A percentile compares a stretch with the other conserved stretches of the same genome.
Evolutionary conservation across 176 grass and related monocot species (phyloP).

Genomic region (Oryza coarctata): DNA sequence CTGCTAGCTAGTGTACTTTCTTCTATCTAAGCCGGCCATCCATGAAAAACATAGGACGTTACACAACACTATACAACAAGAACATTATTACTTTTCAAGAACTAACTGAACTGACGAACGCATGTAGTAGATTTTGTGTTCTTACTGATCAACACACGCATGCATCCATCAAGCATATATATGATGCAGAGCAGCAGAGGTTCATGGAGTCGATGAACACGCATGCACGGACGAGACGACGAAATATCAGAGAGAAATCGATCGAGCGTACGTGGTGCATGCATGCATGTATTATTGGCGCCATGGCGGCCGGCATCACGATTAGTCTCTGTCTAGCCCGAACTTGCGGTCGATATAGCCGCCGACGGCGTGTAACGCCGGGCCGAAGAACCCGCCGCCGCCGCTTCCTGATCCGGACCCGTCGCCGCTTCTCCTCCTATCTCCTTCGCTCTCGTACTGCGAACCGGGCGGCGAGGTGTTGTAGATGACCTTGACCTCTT

Average conservation of each 20-base stretch:
- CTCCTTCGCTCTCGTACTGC: background rate
- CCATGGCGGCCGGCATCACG: too few species aligned
- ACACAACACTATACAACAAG: background rate
- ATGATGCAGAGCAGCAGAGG: too few species aligned
- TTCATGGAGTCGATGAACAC: background rate
- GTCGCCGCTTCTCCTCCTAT: background rate
- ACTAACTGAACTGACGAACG: background rate
- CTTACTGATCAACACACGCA: background rate
- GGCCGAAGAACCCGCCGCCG: constrained; percentile 38
- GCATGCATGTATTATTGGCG: too few species aligned
- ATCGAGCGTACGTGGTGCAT: too few species aligned
- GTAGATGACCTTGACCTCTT: background rate
- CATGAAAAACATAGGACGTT: background rate
- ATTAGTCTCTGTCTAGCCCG: constrained; percentile 20
- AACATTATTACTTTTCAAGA: background rate
- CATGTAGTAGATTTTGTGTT: background rate
- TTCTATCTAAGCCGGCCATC: background rate
- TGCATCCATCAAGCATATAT: too few species aligned
- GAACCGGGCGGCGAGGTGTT: too few species aligned
- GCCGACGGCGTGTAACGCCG: constrained; percentile 42
- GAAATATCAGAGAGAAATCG: too few species aligned
- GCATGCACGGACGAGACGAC: background rate
- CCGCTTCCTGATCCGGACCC: background rate
- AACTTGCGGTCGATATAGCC: constrained; percentile 41
- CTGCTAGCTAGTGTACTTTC: background rate